Evolutionary conservation across 768 basidiomycete genomes (phyloP).

Genomic region (Boletus rubroflammeus): DNA sequence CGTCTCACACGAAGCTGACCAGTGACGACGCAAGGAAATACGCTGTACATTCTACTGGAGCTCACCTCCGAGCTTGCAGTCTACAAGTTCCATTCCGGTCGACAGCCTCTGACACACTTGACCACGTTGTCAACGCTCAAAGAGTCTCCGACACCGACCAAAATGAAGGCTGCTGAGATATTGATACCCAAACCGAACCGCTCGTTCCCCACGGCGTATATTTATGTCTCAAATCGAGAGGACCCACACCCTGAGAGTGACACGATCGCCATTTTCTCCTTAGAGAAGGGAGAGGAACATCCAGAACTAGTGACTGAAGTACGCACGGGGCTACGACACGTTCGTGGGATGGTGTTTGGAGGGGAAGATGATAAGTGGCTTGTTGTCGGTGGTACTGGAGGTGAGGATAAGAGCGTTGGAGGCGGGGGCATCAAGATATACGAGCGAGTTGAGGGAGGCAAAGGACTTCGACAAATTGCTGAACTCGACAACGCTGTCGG

Average conservation of each 20-base stretch:
- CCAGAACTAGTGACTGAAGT: constrained; percentile 59
- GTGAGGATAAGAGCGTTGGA: constrained; percentile 50
- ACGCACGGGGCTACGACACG: constrained; percentile 64
- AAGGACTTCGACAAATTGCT: constrained; percentile 51
- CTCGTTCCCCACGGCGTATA: constrained; percentile 51
- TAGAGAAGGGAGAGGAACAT: constrained; percentile 39
- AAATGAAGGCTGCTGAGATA: constrained; percentile 69
- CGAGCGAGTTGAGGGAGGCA: constrained; percentile 60
- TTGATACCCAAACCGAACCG: constrained; percentile 53
- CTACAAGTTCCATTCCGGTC: constrained; percentile 48
- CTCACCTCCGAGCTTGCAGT: constrained; percentile 55
- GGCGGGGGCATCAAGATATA: constrained; percentile 71
- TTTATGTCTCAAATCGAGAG: constrained; percentile 76
- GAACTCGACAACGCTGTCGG: constrained; percentile 34
- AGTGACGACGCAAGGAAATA: constrained; percentile 41
- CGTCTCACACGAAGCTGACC: background rate
- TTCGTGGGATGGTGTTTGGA: constrained; percentile 66
- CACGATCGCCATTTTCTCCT: constrained; percentile 64
- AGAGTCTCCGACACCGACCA: constrained; percentile 40
- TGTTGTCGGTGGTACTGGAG: constrained; percentile 54
- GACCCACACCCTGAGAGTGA: constrained; percentile 69
- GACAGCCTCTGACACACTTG: constrained; percentile 37
- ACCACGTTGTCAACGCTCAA: constrained; percentile 46
- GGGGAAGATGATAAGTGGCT: constrained; percentile 60
- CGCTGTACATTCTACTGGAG: constrained; percentile 67